Percentiles rank a stretch among this genome's conserved stretches.
These are phyloP conservation scores for Trametes maxima DNA, from an alignment of 768 basidiomycete genomes.

Conservation along the genomic window DNA sequence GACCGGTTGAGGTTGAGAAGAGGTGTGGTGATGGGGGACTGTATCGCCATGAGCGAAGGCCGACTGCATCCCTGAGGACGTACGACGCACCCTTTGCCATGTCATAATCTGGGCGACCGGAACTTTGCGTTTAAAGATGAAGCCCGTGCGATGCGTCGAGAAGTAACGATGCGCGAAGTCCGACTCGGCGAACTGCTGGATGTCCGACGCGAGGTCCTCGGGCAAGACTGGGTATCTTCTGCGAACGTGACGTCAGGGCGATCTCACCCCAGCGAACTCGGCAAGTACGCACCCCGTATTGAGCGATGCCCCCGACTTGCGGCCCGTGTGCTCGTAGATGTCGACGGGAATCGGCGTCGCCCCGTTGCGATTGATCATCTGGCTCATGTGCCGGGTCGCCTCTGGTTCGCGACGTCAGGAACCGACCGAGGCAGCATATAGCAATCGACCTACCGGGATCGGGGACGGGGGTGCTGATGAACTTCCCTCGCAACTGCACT, in stretches of 20 bases:
- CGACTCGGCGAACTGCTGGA: constrained; percentile 83
- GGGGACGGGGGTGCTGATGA: constrained; percentile 68
- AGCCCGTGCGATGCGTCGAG: constrained; percentile 85
- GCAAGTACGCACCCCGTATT: constrained; percentile 61
- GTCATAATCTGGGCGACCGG: constrained; percentile 88
- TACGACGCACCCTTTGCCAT: constrained; percentile 74
- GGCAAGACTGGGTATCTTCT: constrained; percentile 82
- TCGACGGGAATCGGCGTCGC: constrained; percentile 57
- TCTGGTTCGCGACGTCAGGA: constrained; percentile 37
- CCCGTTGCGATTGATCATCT: constrained; percentile 64
- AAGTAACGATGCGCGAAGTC: constrained; percentile 89
- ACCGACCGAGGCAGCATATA: constrained; percentile 1
- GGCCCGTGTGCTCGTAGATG: constrained; percentile 26
- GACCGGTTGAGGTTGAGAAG: constrained; percentile 69
- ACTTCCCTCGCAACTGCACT: constrained; percentile 48
- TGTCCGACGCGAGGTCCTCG: constrained; percentile 78
- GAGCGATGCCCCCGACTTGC: constrained; percentile 46
- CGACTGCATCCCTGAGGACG: background rate
- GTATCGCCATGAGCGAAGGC: background rate
- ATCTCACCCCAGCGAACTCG: constrained; percentile 15
- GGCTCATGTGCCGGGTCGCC: constrained; percentile 73
- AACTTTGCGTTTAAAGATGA: constrained; percentile 80
- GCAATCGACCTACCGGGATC: constrained; percentile 58
- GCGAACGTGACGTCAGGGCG: constrained; percentile 12
- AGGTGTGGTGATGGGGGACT: constrained; percentile 71